Base-by-base conservation (phyloP, 2,329 filamentous ascomycete species). In the Plectosphaerella sp. region DNA sequence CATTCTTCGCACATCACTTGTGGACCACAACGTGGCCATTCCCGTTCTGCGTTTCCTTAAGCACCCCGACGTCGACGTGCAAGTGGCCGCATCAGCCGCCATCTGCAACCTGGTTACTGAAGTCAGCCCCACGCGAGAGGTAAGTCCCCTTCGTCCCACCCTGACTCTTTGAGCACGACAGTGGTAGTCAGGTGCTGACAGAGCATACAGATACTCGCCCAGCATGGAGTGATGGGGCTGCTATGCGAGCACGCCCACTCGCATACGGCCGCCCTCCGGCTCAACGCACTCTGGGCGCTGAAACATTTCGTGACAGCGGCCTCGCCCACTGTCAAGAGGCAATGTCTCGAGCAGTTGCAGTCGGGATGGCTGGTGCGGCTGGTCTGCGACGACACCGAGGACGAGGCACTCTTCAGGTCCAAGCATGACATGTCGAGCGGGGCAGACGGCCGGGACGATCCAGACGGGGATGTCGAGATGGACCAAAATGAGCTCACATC, bases 231-330 rank as follows among this genome's bases (percentile, higher is more conserved):
- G 2, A 78, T 96, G 58, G 84, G 83, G 55, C 81, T 88, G 1
- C 75, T 97, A 1, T 96, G 91, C 63, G 83, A 89, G 59, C 89
- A 96, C 65, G 91, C 92, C 2, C 89, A 89, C 66, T 94, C 89
- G 1, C 78, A 81, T 46, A 89, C 93, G 62, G 81, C 88, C n/a
- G 83, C 86, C 46, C 75, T 97, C 50, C 84, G 91, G 22, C 77
- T 95, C 24, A 91, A 94, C 61, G 91, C 92, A 20, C 72, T 99
- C 2, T 99, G 94, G 93, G 91, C 91, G 6, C 73, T 99, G 53
- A 97, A 97, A 65, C 91, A 97, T 69, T 79, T 97, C 48, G 87
- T 96, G 3, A 80, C 88, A 57, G 41, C n/a, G 16, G 41, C 37
- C 3, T 85, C 84, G 20, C 79, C 80, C 16, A 84, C 87, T 45